phyloP scores from a whole-genome alignment of 2,329 filamentous ascomycete species.

The Didymella sp. region DNA sequence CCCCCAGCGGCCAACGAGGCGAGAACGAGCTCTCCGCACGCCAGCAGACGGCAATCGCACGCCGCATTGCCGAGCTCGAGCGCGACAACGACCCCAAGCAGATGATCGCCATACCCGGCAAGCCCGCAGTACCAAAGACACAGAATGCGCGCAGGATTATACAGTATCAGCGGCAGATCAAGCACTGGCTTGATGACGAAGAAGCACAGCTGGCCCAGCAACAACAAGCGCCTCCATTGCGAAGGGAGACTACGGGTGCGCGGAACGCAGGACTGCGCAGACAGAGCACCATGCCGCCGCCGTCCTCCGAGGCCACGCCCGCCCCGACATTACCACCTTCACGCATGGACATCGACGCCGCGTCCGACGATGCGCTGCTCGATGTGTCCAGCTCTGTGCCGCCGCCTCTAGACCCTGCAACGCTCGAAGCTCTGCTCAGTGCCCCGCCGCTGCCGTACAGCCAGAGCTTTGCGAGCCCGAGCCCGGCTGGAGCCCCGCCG shows the following conservation, averaged over 20 bases:
- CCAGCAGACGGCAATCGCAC: conserved; percentile 80
- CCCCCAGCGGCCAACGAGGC: conserved; percentile 43
- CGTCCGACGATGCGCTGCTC: conserved; percentile 62
- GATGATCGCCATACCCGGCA: conserved; percentile 53
- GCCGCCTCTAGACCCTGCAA: conserved; percentile 63
- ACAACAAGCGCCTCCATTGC: conserved; percentile 31
- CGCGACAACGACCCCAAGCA: conserved; percentile 68
- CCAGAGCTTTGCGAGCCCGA: conserved; percentile 61
- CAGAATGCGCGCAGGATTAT: conserved; percentile 74
- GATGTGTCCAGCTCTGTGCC: conserved; percentile 62
- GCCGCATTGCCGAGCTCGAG: conserved; percentile 83
- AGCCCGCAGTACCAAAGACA: conserved; percentile 58
- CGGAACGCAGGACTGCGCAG: conserved; percentile 29
- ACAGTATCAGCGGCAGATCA: conserved; percentile 81
- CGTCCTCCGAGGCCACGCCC: conserved; percentile 39
- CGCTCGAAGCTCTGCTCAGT: conserved; percentile 69
- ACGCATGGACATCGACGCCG: conserved; percentile 19
- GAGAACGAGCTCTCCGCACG: conserved; percentile 74
- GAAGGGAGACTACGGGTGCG: conserved; percentile 21
- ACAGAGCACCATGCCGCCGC: conserved; percentile 34
- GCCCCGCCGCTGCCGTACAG: conserved; percentile 72
- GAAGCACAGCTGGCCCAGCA: conserved; percentile 68
- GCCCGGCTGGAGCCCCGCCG: conserved; percentile 55
- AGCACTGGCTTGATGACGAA: conserved; percentile 82
- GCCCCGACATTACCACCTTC: conserved; percentile 19